Evolutionary conservation across 345 rosid species (phyloP).

Genomic region (Euphorbia peplus): DNA sequence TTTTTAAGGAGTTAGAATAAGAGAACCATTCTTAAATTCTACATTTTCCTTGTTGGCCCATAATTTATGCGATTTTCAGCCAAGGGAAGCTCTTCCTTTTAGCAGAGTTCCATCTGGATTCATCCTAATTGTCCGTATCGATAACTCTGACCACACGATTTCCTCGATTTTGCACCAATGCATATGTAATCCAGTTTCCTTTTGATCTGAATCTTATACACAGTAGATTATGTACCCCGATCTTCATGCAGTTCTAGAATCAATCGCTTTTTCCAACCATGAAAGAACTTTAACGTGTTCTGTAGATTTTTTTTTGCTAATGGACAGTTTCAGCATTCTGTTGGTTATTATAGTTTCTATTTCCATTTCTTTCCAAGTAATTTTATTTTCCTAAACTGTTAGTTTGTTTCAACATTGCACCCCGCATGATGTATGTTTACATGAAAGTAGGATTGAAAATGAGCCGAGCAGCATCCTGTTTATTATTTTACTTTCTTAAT

Average conservation of each 20-base stretch:
- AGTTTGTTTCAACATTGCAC: background rate
- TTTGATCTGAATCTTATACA: background rate
- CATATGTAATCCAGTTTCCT: background rate
- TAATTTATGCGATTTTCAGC: constrained; percentile 28
- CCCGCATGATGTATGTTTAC: background rate
- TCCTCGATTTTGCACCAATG: background rate
- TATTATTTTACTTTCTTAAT: too few relatives aligned
- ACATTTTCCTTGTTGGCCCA: constrained; percentile 16
- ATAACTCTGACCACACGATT: background rate
- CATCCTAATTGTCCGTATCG: background rate
- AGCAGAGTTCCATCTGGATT: constrained; percentile 23
- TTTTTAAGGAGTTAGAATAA: constrained; percentile 3
- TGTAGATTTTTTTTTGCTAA: background rate
- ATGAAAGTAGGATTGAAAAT: too few relatives aligned
- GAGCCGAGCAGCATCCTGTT: too few relatives aligned
- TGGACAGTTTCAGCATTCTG: background rate
- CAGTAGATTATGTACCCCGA: background rate
- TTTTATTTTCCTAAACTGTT: too few relatives aligned
- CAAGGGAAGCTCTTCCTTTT: constrained; percentile 20
- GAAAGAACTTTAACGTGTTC: background rate
- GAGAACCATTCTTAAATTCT: constrained; percentile 6
- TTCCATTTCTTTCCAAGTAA: too few relatives aligned
- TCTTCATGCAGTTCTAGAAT: background rate
- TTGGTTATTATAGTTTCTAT: background rate
- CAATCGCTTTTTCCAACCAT: background rate